phyloP scores from a whole-genome alignment of 2,329 filamentous ascomycete species.

The Calonectria pseudoturangicola region DNA sequence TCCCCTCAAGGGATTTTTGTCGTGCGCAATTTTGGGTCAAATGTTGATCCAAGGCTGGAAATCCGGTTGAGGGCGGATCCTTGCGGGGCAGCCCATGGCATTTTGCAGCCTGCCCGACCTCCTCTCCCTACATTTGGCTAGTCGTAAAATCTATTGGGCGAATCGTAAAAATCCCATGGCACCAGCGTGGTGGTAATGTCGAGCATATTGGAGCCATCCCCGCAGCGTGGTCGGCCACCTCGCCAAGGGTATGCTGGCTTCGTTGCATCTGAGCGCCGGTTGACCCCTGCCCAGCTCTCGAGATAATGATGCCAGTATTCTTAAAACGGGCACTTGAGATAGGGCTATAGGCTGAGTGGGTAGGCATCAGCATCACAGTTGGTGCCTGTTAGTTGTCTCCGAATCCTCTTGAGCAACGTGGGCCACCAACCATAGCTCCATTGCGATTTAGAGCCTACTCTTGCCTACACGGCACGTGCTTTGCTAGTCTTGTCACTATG shows the following conservation, averaged over 20 bases:
- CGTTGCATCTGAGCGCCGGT: slow-evolving; percentile 9
- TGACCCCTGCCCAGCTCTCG: not conserved
- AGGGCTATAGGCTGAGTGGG: not conserved
- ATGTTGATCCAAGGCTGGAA: slow-evolving; percentile 48
- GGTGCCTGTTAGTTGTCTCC: slow-evolving; percentile 30
- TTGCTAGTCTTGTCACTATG: slow-evolving; percentile 44
- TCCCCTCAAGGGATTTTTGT: slow-evolving; percentile 44
- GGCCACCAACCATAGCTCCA: slow-evolving; percentile 38
- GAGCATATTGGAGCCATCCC: slow-evolving; percentile 42
- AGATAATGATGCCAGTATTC: slow-evolving; percentile 25
- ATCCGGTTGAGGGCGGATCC: slow-evolving; percentile 45
- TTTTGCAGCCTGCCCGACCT: slow-evolving; percentile 39
- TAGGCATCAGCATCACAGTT: slow-evolving; percentile 23
- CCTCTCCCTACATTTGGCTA: slow-evolving; percentile 32
- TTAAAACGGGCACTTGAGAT: slow-evolving; percentile 17
- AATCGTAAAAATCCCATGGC: slow-evolving; percentile 43
- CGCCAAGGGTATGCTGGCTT: slow-evolving; percentile 16
- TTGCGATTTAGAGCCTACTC: slow-evolving; percentile 48
- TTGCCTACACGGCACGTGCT: slow-evolving; percentile 53
- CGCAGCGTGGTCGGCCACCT: slow-evolving; percentile 30
- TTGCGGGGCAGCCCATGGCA: slow-evolving; percentile 43
- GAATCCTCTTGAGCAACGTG: slow-evolving; percentile 7
- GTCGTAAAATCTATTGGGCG: slow-evolving; percentile 38
- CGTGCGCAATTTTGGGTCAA: slow-evolving; percentile 41
- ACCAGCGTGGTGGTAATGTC: slow-evolving; percentile 46